Conservation (phyloP, 768 basidiomycete species). For the Neoboletus magnificus region DNA sequence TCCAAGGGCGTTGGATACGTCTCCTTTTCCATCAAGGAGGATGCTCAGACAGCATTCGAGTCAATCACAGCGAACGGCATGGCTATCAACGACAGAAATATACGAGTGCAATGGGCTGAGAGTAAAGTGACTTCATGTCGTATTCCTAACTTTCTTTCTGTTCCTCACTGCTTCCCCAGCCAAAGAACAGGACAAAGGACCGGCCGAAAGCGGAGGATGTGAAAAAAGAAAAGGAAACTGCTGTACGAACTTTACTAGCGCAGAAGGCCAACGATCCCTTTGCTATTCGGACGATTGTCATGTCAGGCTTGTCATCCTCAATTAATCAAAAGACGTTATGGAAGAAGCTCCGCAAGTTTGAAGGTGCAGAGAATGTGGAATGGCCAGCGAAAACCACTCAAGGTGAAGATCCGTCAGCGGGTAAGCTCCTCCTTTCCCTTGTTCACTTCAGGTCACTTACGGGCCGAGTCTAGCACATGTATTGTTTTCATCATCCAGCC, state of each 20-base stretch:
- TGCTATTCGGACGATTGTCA: constrained; percentile 78
- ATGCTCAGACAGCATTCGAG: constrained; percentile 73
- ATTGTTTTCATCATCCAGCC: constrained; percentile 62
- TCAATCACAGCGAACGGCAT: constrained; percentile 65
- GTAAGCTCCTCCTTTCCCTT: constrained; percentile 28
- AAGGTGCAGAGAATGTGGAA: constrained; percentile 72
- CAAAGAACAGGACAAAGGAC: constrained; percentile 39
- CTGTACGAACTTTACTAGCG: constrained; percentile 32
- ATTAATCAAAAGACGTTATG: constrained; percentile 67
- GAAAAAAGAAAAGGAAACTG: constrained; percentile 41
- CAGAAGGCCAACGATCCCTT: constrained; percentile 58
- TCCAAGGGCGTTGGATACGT: constrained; percentile 98
- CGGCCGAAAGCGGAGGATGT: constrained; percentile 27
- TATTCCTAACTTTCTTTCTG: background rate
- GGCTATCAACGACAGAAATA: constrained; percentile 58
- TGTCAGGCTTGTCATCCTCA: constrained; percentile 66
- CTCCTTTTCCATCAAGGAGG: constrained; percentile 84
- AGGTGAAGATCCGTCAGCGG: constrained; percentile 51
- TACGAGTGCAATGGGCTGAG: constrained; percentile 80
- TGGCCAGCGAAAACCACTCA: constrained; percentile 52
- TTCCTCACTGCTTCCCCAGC: constrained; percentile 27
- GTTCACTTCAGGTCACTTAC: background rate
- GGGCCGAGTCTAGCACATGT: constrained; percentile 54
- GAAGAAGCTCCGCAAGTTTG: constrained; percentile 83
- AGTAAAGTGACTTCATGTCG: constrained; percentile 51